Evolutionary conservation across 23 red algal genomes (phyloP).

Genomic region (Gracilaria gracilis): DNA sequence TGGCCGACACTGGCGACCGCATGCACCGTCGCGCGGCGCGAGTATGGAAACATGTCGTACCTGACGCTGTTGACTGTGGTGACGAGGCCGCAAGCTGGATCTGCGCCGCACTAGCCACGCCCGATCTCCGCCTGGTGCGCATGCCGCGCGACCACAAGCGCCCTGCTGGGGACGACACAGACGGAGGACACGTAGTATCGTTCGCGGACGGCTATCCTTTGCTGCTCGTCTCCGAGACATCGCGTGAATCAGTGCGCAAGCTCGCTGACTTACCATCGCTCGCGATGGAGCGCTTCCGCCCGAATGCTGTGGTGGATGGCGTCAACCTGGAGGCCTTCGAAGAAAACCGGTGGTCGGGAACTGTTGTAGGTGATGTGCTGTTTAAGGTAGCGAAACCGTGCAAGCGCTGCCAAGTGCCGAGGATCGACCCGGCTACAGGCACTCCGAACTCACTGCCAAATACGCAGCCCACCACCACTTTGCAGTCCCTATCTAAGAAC

Average conservation of each 20-base stretch:
- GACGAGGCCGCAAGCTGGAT: conserved; percentile 18
- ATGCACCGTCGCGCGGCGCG: background rate
- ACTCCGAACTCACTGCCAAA: background rate
- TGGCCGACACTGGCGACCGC: background rate
- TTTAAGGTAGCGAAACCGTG: conserved; percentile 70
- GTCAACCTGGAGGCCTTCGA: conserved; percentile 19
- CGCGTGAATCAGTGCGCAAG: background rate
- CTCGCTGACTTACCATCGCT: background rate
- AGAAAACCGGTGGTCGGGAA: conserved; percentile 50
- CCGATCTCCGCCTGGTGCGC: conserved; percentile 32
- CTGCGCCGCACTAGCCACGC: background rate
- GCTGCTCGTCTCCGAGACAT: conserved; percentile 22
- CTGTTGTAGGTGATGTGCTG: conserved; percentile 12
- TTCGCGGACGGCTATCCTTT: conserved; percentile 44
- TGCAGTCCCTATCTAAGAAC: background rate
- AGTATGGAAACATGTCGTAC: background rate
- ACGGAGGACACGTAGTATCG: background rate
- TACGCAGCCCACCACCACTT: background rate
- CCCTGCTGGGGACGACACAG: background rate
- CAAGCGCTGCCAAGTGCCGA: conserved; percentile 65
- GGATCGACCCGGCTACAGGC: conserved; percentile 33
- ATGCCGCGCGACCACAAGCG: background rate
- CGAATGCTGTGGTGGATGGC: conserved; percentile 50
- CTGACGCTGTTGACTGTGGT: conserved; percentile 44
- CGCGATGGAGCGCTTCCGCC: conserved; percentile 21